These are phyloP conservation scores for Haberlea rhodopensis DNA, from an alignment of 257 asterid species.

Conservation along the genomic window DNA sequence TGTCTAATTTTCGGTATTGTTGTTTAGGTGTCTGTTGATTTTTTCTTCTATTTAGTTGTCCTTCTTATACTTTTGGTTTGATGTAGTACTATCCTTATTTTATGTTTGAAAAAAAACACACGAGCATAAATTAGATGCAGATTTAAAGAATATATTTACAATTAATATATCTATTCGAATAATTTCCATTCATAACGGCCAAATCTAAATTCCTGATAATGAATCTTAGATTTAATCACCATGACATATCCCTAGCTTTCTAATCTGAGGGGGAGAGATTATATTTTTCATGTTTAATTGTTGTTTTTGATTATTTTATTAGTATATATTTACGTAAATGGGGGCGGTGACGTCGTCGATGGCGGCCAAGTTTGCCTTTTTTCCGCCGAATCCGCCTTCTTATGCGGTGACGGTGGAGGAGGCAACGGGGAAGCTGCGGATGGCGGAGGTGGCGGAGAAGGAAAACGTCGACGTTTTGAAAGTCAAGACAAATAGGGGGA, in stretches of 20 bases:
- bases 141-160: too few relatives aligned
- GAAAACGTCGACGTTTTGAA: conserved; percentile 79
- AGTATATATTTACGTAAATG: conserved; percentile 35
- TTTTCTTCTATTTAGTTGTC: too few relatives aligned
- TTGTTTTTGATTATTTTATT: not conserved
- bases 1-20: too few relatives aligned
- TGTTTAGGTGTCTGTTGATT: too few relatives aligned
- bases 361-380: conserved; percentile 94
- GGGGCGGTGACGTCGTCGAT: conserved; percentile 89
- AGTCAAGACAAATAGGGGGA: conserved; percentile 74
- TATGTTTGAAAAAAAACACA: too few relatives aligned
- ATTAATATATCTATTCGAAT: too few relatives aligned
- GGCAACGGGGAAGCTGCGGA: conserved; percentile 58
- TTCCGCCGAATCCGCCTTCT: conserved; percentile 91
- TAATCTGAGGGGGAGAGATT: not conserved
- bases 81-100: too few relatives aligned
- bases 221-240: not conserved
- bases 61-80: too few relatives aligned
- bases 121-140: too few relatives aligned
- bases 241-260: not conserved
- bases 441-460: conserved; percentile 80
- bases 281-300: conserved; percentile 11
- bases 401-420: conserved; percentile 58
- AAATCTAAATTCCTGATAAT: not conserved
- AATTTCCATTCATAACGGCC: not conserved